A percentile compares a stretch with the other conserved stretches of the same genome.
Evolutionary conservation across 2,329 filamentous ascomycete species (phyloP).

Genomic region (Beauveria sp.): DNA sequence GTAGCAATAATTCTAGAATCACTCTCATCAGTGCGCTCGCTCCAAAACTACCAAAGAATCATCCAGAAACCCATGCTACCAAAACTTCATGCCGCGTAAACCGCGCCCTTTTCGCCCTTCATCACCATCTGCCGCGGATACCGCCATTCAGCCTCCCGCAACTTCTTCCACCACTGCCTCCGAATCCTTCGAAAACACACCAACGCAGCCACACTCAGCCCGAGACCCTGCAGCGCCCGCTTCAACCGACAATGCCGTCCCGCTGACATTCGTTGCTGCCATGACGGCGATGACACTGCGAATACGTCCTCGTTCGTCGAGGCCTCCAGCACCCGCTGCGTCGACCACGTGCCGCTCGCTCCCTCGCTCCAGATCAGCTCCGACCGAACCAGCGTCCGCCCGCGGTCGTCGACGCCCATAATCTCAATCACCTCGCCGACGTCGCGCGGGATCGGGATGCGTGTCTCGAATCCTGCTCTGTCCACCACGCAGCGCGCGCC

Average conservation of each 20-base stretch:
- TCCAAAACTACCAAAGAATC: not conserved
- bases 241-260: not conserved
- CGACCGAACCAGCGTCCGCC: slow-evolving; percentile 18
- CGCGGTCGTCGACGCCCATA: slow-evolving; percentile 15
- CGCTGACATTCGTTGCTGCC: not conserved
- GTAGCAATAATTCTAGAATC: not conserved
- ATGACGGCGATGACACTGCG: not conserved
- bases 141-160: not conserved
- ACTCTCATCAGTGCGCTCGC: not conserved
- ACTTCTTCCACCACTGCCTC: not conserved
- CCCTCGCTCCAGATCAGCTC: slow-evolving; percentile 4
- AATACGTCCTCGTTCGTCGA: not conserved
- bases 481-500: not conserved
- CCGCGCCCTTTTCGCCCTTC: not conserved
- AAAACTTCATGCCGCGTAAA: not conserved
- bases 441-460: slow-evolving; percentile 13
- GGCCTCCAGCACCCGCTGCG: not conserved
- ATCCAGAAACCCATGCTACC: not conserved
- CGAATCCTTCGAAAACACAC: not conserved
- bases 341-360: not conserved
- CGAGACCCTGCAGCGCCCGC: not conserved
- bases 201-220: not conserved
- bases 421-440: slow-evolving; percentile 17
- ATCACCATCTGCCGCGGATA: not conserved
- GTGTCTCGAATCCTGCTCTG: slow-evolving; percentile 18